A percentile compares a stretch with the other conserved stretches of the same genome.
These are phyloP conservation scores for Ceriops tagal DNA, from an alignment of 345 rosid genomes.

Conservation along the genomic window DNA sequence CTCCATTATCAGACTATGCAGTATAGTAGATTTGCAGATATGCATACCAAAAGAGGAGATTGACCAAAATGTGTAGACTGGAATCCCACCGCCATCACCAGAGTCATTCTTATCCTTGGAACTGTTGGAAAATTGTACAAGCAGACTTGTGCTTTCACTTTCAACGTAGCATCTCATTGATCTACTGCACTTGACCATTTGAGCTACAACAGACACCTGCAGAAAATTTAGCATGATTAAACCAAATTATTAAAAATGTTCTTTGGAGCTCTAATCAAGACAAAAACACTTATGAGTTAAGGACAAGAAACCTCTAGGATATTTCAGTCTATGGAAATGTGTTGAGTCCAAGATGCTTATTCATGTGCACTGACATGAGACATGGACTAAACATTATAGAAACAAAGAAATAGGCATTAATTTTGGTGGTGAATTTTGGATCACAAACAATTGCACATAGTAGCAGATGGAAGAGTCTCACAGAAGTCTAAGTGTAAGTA, in stretches of 20 bases:
- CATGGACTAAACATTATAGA: no score
- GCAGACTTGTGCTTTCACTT: slow-evolving; percentile 41
- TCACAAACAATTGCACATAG: no score
- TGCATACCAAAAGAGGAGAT: slow-evolving; percentile 50
- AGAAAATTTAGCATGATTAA: not conserved
- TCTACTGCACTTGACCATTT: slow-evolving; percentile 54
- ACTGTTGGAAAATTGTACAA: slow-evolving; percentile 56
- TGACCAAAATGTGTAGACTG: slow-evolving; percentile 61
- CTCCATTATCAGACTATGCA: not conserved
- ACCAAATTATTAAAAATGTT: not conserved
- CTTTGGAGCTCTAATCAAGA: no score
- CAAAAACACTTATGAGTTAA: no score
- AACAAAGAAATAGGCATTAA: no score
- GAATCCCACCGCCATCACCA: slow-evolving; percentile 76
- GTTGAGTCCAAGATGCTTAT: no score
- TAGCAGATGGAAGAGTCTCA: no score
- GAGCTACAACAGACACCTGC: slow-evolving; percentile 56
- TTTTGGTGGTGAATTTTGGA: no score
- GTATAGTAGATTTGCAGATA: not conserved
- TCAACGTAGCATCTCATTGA: slow-evolving; percentile 66
- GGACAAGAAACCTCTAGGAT: no score
- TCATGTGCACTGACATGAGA: no score
- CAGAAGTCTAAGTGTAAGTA: no score
- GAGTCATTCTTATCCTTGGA: slow-evolving; percentile 47
- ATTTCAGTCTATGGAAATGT: no score